Percentiles rank a stretch among this genome's conserved stretches.
These are phyloP conservation scores for Lepiota subincarnata DNA, from an alignment of 768 basidiomycete genomes.

Conservation along the genomic window DNA sequence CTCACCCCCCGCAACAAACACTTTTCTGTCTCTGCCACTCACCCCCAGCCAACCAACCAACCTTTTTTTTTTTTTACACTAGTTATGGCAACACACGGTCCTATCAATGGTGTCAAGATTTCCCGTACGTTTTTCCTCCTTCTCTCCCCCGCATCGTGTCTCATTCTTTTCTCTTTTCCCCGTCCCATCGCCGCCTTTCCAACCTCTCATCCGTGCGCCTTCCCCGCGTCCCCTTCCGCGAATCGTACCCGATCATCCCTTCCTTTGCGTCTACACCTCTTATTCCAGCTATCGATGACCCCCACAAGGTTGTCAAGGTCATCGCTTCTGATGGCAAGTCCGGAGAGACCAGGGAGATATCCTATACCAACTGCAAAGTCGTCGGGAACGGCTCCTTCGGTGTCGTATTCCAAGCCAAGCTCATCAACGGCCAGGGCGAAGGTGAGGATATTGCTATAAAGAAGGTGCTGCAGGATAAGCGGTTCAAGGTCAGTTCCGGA, in stretches of 20 bases:
- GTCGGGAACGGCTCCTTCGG: slow-evolving; percentile 99
- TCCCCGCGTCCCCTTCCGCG: slow-evolving; percentile 15
- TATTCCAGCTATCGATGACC: slow-evolving; percentile 81
- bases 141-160: slow-evolving; percentile 18
- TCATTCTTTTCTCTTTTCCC: slow-evolving; percentile 20
- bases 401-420: slow-evolving; percentile 95
- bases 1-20: slow-evolving; percentile 13
- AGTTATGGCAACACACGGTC: slow-evolving; percentile 70
- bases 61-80: not conserved
- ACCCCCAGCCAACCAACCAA: too few species aligned
- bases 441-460: slow-evolving; percentile 96
- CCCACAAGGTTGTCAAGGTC: slow-evolving; percentile 94
- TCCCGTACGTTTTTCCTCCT: slow-evolving; percentile 56
- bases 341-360: slow-evolving; percentile 81
- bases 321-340: slow-evolving; percentile 93
- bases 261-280: slow-evolving; percentile 19
- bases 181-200: slow-evolving; percentile 21
- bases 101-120: slow-evolving; percentile 86
- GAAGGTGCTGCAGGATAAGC: slow-evolving; percentile 99
- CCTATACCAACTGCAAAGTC: slow-evolving; percentile 97
- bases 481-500: slow-evolving; percentile 86
- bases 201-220: slow-evolving; percentile 11
- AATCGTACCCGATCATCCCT: slow-evolving; percentile 35
- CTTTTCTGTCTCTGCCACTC: slow-evolving; percentile 7
- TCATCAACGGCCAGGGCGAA: slow-evolving; percentile 61